A percentile compares a stretch with the other conserved stretches of the same genome.
Evolutionary conservation across 2,329 filamentous ascomycete species (phyloP).

Genomic region (Ophiostoma sp.): DNA sequence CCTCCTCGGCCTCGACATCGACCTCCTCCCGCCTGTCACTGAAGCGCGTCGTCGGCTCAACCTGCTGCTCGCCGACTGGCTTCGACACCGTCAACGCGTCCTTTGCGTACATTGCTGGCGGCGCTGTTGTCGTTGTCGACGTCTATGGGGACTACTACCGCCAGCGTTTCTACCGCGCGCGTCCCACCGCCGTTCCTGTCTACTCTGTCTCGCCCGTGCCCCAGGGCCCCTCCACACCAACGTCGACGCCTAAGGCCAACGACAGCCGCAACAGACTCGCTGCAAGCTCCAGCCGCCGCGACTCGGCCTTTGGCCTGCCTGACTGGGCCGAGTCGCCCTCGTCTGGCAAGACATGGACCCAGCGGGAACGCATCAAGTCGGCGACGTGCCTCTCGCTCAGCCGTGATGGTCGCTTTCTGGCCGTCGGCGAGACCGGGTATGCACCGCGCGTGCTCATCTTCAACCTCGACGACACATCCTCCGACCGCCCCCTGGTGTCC

Average conservation of each 20-base stretch:
- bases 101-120: constrained; percentile 90
- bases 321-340: constrained; percentile 58
- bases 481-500: constrained; percentile 75
- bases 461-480: constrained; percentile 71
- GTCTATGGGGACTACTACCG: constrained; percentile 62
- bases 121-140: constrained; percentile 83
- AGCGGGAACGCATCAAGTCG: constrained; percentile 87
- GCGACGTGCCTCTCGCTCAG: constrained; percentile 88
- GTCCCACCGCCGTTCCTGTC: constrained; percentile 67
- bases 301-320: constrained; percentile 41
- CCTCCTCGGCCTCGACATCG: constrained; percentile 16
- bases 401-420: constrained; percentile 77
- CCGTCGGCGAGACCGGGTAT: constrained; percentile 93
- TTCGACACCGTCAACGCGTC: constrained; percentile 74
- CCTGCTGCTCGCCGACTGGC: constrained; percentile 74
- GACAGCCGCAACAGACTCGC: constrained; percentile 57
- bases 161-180: constrained; percentile 87
- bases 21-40: constrained; percentile 61
- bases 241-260: constrained; percentile 54
- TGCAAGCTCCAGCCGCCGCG: constrained; percentile 37
- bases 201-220: constrained; percentile 52
- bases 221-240: constrained; percentile 46
- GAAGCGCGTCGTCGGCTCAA: constrained; percentile 84
- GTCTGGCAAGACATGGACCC: constrained; percentile 71
- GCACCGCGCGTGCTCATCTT: constrained; percentile 88